A percentile compares a stretch with the other conserved stretches of the same genome.
Evolutionary conservation across 1,284 basidiomycete species (phyloP).

Genomic region (Ustilago loliicola): DNA sequence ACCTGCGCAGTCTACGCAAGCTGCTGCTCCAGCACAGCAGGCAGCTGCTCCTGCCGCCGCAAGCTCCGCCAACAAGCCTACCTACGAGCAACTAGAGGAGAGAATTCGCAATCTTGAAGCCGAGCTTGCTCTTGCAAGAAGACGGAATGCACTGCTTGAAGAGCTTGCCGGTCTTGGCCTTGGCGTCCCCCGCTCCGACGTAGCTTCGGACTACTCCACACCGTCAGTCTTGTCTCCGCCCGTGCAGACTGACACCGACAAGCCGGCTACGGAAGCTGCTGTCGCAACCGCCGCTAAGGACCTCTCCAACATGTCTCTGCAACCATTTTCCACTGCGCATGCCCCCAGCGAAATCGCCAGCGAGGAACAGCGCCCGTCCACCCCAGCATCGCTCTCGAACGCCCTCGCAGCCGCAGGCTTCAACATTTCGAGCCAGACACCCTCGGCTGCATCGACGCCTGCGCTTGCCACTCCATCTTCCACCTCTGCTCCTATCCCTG

Average conservation of each 20-base stretch:
- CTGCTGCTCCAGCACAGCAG: constrained; percentile 2
- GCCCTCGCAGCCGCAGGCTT: constrained; percentile 34
- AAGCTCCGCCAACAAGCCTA: constrained; percentile 21
- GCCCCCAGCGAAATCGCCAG: neutral
- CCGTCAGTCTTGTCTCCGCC: constrained; percentile 6
- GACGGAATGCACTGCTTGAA: constrained; percentile 41
- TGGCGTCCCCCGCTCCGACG: constrained; percentile 25
- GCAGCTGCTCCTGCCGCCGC: neutral
- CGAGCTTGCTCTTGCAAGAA: constrained; percentile 40
- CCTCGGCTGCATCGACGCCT: constrained; percentile 14
- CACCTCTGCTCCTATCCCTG: neutral
- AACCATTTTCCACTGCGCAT: neutral
- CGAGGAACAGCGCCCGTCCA: constrained; percentile 12
- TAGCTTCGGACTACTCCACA: neutral
- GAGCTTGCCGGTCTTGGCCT: constrained; percentile 44
- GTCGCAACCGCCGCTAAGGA: constrained; percentile 4
- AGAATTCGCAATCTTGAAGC: constrained; percentile 41
- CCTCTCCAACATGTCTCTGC: constrained; percentile 21
- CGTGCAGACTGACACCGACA: neutral
- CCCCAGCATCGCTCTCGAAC: constrained; percentile 18
- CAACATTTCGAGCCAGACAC: constrained; percentile 6
- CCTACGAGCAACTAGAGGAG: constrained; percentile 48
- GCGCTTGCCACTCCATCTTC: constrained; percentile 14
- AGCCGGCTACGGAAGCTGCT: neutral
- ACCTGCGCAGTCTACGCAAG: neutral